phyloP scores from a whole-genome alignment of 2,329 filamentous ascomycete genomes.

The Phoma sp. region DNA sequence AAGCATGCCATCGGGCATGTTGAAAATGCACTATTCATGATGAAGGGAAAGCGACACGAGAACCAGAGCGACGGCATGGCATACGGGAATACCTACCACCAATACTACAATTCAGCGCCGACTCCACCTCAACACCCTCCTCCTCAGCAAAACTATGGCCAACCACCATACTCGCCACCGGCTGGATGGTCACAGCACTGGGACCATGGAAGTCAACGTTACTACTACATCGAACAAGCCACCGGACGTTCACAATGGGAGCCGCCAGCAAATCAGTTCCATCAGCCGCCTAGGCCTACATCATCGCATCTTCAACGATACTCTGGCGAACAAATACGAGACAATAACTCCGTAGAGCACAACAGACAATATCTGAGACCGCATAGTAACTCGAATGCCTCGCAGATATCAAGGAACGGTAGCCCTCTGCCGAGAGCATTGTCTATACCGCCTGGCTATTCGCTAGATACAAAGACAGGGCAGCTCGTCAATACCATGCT shows the following conservation, averaged over 20 bases:
- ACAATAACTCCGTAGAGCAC: not conserved
- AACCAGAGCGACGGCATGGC: slow-evolving; percentile 1
- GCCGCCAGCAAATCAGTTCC: slow-evolving; percentile 17
- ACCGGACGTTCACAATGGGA: slow-evolving; percentile 69
- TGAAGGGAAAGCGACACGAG: slow-evolving; percentile 10
- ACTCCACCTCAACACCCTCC: slow-evolving; percentile 7
- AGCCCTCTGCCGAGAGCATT: slow-evolving; percentile 10
- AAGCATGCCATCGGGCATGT: slow-evolving; percentile 15
- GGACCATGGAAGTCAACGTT: slow-evolving; percentile 65
- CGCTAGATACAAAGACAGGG: slow-evolving; percentile 15
- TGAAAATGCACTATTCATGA: slow-evolving; percentile 17
- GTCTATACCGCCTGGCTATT: slow-evolving; percentile 15
- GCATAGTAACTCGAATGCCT: slow-evolving; percentile 11
- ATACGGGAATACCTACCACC: slow-evolving; percentile 8
- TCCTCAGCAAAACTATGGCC: slow-evolving; percentile 12
- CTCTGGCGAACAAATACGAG: slow-evolving; percentile 5
- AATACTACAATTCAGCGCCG: slow-evolving; percentile 12
- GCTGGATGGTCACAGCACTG: slow-evolving; percentile 67
- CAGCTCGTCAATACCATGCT: slow-evolving; percentile 18
- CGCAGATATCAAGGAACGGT: slow-evolving; percentile 7
- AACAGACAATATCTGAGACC: slow-evolving; percentile 3
- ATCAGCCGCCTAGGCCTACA: slow-evolving; percentile 7
- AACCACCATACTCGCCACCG: slow-evolving; percentile 29
- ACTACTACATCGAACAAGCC: slow-evolving; percentile 68
- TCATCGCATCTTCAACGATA: slow-evolving; percentile 4